Base-by-base conservation (phyloP, 2,329 filamentous ascomycete species). In the Pseudophaeomoniella oleicola region DNA sequence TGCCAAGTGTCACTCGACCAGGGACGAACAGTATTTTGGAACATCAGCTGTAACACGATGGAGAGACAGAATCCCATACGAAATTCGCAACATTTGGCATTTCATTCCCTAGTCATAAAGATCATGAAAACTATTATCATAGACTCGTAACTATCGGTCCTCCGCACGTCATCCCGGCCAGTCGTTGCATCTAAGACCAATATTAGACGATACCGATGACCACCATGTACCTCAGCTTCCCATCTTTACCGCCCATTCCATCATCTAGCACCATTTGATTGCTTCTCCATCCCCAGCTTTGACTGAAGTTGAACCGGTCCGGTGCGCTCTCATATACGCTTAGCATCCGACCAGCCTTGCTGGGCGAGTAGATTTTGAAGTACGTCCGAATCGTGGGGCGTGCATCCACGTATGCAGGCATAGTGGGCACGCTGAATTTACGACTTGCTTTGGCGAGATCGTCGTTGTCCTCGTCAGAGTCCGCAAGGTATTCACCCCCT, bases 241-340 rank as follows among this genome's bases (percentile, higher is more conserved):
- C 65, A 40, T 64, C 67, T 3, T 58, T 52, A 48, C 60, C 52
- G 50, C 56, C 45, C 5, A 92, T 87, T 2, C 85, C 85, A 56
- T 96, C 98, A 56, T 98, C 90, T 42, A 98, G 66, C 64, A 94
- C 70, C 42, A 74, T 51, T n/a, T 67, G 71, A 46, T 63, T 68
- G 43, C 67, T 72, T 59, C 72, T 73, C 70, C 70, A 74, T 1
- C 70, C 70, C 70, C 70, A 74, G 42, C 65, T 70, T 53, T 75
- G 71, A 33, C 63, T 67, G 48, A 73, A 73, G 46, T 73, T 72
- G 50, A 75, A 75, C 38, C 60, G 61, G 45, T 73, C 70, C 1
- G 70, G 70, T 3, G 69, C 69, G 32, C 60, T 66, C 43, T 72
- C 69, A 44, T 74, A 74, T n/a, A 74, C 69, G 36, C 63, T 69